These are phyloP conservation scores for Closterium sp. DNA, from an alignment of 139 green algal species.

Conservation along the genomic window DNA sequence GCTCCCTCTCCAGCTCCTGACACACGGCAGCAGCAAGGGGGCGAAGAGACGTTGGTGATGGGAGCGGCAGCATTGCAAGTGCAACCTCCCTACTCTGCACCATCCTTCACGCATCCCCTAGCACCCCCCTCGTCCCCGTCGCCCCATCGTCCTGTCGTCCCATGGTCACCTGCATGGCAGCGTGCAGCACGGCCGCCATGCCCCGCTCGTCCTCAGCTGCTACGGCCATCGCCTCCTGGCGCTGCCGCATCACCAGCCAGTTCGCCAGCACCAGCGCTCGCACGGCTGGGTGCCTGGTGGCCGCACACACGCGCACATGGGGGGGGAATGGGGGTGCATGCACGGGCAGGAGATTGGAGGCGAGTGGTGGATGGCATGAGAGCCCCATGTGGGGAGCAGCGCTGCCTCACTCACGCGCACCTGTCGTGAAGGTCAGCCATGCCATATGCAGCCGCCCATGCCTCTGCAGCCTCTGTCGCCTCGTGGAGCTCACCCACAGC, in stretches of 20 bases:
- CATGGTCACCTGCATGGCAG: neutral
- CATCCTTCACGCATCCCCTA: neutral
- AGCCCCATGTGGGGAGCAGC: neutral
- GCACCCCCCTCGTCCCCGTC: too few relatives aligned
- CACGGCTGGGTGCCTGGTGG: neutral
- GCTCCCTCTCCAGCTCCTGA: neutral
- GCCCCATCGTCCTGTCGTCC: too few relatives aligned
- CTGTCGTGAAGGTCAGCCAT: neutral
- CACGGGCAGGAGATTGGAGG: neutral
- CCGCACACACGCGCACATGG: neutral
- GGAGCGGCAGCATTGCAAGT: neutral
- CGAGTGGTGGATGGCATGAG: neutral
- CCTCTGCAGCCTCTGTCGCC: neutral
- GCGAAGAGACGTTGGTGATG: neutral
- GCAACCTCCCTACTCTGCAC: neutral
- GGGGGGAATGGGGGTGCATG: neutral
- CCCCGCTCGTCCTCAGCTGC: neutral
- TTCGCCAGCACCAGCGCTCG: neutral
- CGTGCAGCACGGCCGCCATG: neutral
- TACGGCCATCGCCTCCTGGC: neutral
- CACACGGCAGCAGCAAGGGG: neutral
- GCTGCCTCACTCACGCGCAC: neutral
- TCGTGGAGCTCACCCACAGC: neutral
- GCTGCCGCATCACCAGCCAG: neutral
- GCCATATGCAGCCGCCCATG: too few relatives aligned